phyloP scores from a whole-genome alignment of 73 alveolate genomes.

The Paramecium caudatum region DNA sequence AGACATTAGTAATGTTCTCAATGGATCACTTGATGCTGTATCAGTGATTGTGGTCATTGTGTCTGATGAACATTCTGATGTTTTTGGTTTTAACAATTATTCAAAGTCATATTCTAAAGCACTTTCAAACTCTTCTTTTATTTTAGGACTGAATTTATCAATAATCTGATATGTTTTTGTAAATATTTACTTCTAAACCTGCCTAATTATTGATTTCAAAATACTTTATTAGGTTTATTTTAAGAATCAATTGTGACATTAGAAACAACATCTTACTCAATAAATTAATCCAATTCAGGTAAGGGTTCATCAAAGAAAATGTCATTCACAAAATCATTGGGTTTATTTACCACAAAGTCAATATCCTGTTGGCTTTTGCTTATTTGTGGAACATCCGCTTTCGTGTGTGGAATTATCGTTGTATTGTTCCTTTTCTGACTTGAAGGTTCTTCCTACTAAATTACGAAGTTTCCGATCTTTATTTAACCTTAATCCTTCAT shows the following conservation, averaged over 20 bases:
- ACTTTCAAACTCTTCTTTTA: conserved; percentile 47
- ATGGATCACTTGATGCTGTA: conserved; percentile 41
- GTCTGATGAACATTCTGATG: conserved; percentile 46
- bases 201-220: too few relatives aligned
- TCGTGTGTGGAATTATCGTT: neutral
- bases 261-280: conserved; percentile 12
- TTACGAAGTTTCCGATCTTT: conserved; percentile 45
- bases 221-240: conserved; percentile 27
- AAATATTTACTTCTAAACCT: conserved; percentile 29
- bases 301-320: conserved; percentile 12
- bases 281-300: conserved; percentile 51
- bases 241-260: conserved; percentile 31
- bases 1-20: conserved; percentile 31
- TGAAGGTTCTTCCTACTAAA: neutral
- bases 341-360: conserved; percentile 24
- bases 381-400: neutral
- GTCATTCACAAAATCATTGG: conserved; percentile 58
- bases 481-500: conserved; percentile 50
- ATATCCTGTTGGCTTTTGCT: conserved; percentile 60
- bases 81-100: conserved; percentile 53
- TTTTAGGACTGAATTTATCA: conserved; percentile 7
- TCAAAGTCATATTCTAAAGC: conserved; percentile 60
- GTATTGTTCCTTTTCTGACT: conserved; percentile 42
- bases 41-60: conserved; percentile 63
- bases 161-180: conserved; percentile 21